phyloP scores from a whole-genome alignment of 2,329 filamentous ascomycete genomes.

The Septoria petroselini region DNA sequence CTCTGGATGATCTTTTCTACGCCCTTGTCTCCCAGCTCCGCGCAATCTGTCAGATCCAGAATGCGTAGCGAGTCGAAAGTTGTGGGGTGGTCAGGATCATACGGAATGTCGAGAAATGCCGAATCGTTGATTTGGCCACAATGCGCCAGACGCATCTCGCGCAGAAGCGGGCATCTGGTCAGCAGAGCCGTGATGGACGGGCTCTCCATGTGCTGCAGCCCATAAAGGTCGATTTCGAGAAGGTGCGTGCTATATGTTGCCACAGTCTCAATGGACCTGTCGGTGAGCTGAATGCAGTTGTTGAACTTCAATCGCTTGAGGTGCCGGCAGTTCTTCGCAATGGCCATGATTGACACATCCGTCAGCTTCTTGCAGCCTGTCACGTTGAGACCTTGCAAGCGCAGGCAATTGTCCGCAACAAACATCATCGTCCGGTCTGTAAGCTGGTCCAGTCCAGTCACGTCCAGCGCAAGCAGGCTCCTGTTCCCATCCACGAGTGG shows the following conservation, averaged over 20 bases:
- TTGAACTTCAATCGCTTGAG: conserved; percentile 96
- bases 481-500: conserved; percentile 74
- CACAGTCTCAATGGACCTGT: conserved; percentile 78
- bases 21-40: conserved; percentile 76
- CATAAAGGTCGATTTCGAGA: conserved; percentile 91
- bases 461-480: conserved; percentile 82
- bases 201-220: conserved; percentile 77
- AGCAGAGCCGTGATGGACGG: conserved; percentile 79
- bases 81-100: conserved; percentile 49
- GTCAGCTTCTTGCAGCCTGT: conserved; percentile 81
- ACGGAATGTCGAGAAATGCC: conserved; percentile 79
- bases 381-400: conserved; percentile 89
- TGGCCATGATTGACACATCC: conserved; percentile 75
- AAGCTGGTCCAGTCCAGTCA: conserved; percentile 75
- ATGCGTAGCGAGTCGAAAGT: conserved; percentile 84
- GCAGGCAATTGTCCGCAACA: conserved; percentile 76
- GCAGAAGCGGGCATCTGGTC: conserved; percentile 73
- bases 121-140: conserved; percentile 80
- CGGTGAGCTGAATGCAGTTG: conserved; percentile 79
- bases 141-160: conserved; percentile 82
- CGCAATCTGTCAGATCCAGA: conserved; percentile 86
- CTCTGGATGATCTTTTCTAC: conserved; percentile 83
- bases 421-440: conserved; percentile 76
- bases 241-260: conserved; percentile 87
- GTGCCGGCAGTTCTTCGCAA: conserved; percentile 79